Evolutionary conservation across 1,284 basidiomycete species (phyloP), one percentile per base, ranked within the genome.

Genomic region (Ganoderma lingzhi): DNA sequence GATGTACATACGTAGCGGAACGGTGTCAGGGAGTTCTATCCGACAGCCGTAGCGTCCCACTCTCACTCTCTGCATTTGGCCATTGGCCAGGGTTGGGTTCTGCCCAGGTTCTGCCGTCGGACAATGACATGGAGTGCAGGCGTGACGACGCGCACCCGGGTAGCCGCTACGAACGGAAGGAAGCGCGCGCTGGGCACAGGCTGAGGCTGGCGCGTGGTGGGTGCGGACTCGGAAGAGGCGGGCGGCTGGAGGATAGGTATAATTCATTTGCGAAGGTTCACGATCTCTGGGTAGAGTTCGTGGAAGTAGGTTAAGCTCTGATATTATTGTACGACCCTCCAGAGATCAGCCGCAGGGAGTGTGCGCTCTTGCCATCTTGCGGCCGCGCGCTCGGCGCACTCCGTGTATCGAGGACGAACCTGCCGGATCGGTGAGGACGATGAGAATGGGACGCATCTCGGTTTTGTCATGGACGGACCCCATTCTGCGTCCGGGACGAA

Each of bases 381-480:
- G 30, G 28, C 30, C 14, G 53, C 15, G 28, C 15, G 63, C 64
- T 74, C 51, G 55, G 73, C 73, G 75, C 73, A 64, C 69, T 72
- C 76, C 79, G 73, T 56, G 56, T 72, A 64, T 61, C 71, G 64
- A 72, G 73, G 71, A 74, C 77, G 63, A 67, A 75, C 68, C 77
- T 83, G 73, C 80, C 76, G 63, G 63, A 67, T 76, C 63, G 62
- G 76, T 55, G 62, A 64, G 63, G 63, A 71, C 42, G 62, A 71
- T 66, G 71, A 55, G 73, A 74, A 74, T 56, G 62, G 66, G 44
- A 65, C 44, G 55, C 69, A 61, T 61, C 68, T 68, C 76, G 59
- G 70, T 74, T 76, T 75, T 78, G 76, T 77, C 76, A 77, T 76
- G 75, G 72, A 66, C 70, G 76, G 63, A 73, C 76, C 76, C 77